Percentiles rank a stretch among this genome's conserved stretches.
Evolutionary conservation across 306 rosid genomes (phyloP).

Genomic region (Castanopsis chinensis): DNA sequence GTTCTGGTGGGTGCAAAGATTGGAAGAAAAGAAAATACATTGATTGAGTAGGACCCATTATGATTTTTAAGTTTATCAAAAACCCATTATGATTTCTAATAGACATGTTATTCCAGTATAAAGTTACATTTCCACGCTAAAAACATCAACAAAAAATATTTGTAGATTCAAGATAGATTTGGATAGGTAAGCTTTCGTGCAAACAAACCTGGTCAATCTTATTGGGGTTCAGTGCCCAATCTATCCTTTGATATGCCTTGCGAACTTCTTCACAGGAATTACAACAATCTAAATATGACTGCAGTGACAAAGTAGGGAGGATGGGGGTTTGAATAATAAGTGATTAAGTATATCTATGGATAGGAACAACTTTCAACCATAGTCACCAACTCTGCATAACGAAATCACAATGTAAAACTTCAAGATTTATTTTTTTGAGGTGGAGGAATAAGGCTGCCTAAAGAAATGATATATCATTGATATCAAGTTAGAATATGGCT

Average conservation of each 20-base stretch:
- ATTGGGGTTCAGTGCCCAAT: conserved; percentile 94
- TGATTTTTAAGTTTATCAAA: too few species aligned
- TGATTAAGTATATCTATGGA: background rate
- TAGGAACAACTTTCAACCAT: background rate
- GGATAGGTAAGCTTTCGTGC: conserved; percentile 21
- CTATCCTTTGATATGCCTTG: conserved; percentile 88
- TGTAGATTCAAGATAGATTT: background rate
- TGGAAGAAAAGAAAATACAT: too few species aligned
- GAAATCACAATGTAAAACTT: background rate
- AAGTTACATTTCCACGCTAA: background rate
- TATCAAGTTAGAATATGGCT: background rate
- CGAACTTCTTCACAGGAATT: conserved; percentile 93
- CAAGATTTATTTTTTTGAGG: background rate
- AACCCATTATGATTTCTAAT: background rate
- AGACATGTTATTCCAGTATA: background rate
- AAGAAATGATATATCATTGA: background rate
- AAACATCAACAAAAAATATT: background rate
- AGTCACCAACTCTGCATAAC: background rate
- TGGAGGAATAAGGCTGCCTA: background rate
- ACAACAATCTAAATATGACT: conserved; percentile 90
- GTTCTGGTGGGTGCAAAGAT: too few species aligned
- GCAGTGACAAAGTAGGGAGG: conserved; percentile 8
- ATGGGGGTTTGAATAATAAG: background rate
- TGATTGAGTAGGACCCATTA: too few species aligned
- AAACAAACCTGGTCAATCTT: conserved; percentile 79